These are phyloP conservation scores for Dictyostelium purpureum DNA, from an alignment of 78 protist genomes.

Conservation along the genomic window DNA sequence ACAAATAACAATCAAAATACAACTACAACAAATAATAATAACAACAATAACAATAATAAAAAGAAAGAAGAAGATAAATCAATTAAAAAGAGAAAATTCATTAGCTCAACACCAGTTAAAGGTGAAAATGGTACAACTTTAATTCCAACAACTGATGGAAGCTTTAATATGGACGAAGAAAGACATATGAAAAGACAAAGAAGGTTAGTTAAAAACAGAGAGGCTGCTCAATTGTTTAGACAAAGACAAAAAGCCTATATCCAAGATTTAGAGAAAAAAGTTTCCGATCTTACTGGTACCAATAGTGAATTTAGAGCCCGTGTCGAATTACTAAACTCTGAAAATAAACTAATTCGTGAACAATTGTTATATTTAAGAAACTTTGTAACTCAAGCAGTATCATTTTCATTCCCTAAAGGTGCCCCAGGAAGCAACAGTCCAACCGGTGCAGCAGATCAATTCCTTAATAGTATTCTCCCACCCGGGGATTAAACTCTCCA, in stretches of 20 bases:
- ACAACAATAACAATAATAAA: neutral
- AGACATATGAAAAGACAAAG: slow-evolving; percentile 75
- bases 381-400: slow-evolving; percentile 74
- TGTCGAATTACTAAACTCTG: slow-evolving; percentile 67
- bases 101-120: slow-evolving; percentile 59
- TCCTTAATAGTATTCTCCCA: neutral
- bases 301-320: slow-evolving; percentile 73
- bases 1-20: neutral
- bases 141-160: slow-evolving; percentile 67
- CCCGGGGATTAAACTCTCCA: slow-evolving; percentile 15
- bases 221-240: slow-evolving; percentile 82
- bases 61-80: slow-evolving; percentile 58
- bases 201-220: slow-evolving; percentile 79
- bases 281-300: slow-evolving; percentile 33
- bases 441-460: neutral
- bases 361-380: slow-evolving; percentile 71
- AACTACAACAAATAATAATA: neutral
- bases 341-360: slow-evolving; percentile 76
- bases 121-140: slow-evolving; percentile 66
- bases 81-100: slow-evolving; percentile 76
- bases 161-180: slow-evolving; percentile 59
- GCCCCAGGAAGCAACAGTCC: neutral
- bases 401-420: slow-evolving; percentile 60
- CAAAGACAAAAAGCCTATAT: slow-evolving; percentile 84
- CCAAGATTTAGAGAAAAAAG: slow-evolving; percentile 76